Base-by-base conservation (phyloP, 345 rosid species). In the Euclidium syriacum region DNA sequence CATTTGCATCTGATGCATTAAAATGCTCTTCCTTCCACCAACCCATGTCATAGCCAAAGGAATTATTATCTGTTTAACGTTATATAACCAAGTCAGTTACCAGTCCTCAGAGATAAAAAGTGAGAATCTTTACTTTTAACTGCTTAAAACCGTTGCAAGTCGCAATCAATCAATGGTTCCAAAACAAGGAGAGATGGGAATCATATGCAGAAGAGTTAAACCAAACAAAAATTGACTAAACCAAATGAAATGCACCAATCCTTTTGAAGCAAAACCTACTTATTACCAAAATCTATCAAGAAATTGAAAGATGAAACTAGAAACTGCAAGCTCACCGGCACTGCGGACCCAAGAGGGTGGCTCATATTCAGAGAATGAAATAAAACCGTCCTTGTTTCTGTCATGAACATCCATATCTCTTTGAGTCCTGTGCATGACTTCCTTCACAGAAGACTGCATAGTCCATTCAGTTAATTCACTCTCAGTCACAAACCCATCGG, bases 11-110 rank as follows among this genome's bases (percentile, higher is more conserved):
- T 16, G 99, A 84, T 52, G 96, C 96, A 73, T 86, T 88, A 58
- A 95, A 95, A 77, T 95, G 99, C 68, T 86, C 96, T 75, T 82
- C 92, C 75, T 79, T 90, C 99, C 97, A 90, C 99, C 99, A 95
- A 50, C 96, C 99, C 92, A 90, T 95, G 17, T 88, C 88, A 72
- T 78, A 76, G 38, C 90, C 95, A 75, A 83, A 82, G 20, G 96
- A 74, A 56, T 70, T 58, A 3, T 82, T 77, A 72, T 82, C 98
- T 88, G 68, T 14, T 33, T 61, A 44, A 68, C n/a, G n/a, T n/a
- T 1, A 24, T 23, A 24, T 40, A 70, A 5, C 46, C 23, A 48
- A 65, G 60, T 42, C 49, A 74, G 66, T 35, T 33, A 64, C 51
- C 51, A 41, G 41, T 36, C 18, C 36, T 23, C 47, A 30, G 29